Evolutionary conservation across 768 basidiomycete species (phyloP), one percentile per base, ranked within the genome.

Genomic region (Amanita subjunquillea): DNA sequence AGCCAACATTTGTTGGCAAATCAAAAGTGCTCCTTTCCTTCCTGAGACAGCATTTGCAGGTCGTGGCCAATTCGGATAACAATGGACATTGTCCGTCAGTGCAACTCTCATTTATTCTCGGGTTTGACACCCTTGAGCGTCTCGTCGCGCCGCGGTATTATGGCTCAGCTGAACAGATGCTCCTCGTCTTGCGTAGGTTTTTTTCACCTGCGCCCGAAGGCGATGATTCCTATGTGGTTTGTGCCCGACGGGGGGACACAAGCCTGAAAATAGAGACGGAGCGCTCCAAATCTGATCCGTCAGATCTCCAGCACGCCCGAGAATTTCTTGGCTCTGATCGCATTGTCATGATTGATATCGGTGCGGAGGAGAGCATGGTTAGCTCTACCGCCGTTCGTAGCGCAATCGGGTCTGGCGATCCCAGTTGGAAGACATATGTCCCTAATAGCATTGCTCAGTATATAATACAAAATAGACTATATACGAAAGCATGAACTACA

Each of bases 1-100:
- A 91, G 60, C 91, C 93, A 9, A 90, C 85, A 0, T 96, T 97
- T 64, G 86, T 88, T 23, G 80, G 83, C 15, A 97, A 97, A 68
- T 84, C 87, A 12, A 65, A 64, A 9, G 67, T 72, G 39, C 67
- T 95, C 27, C 77, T 73, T 45, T 59, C 61, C 6, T 83, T 77
- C 60, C 71, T 89, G 38, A 65, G 59, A 41, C 57, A 59, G 12
- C 69, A 72, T 23, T 56, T 78, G 27, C 53, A 59, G 30, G 32
- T 55, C 64, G 41, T 58, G 29, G 29, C 54, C 30, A 49, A 55
- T 30, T 29, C 36, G 56, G 50, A 36, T 25, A 46, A 42, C 29
- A 46, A 42, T 53, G 51, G 55, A 53, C 36, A 54, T 48, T 3
- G 45, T 9, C 34, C 55, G 4, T 27, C 55, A 20, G 55, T 74